A percentile compares a stretch with the other conserved stretches of the same genome.
Conservation (phyloP, 805 yeast genomes). For the Yamadazyma tumulicola region DNA sequence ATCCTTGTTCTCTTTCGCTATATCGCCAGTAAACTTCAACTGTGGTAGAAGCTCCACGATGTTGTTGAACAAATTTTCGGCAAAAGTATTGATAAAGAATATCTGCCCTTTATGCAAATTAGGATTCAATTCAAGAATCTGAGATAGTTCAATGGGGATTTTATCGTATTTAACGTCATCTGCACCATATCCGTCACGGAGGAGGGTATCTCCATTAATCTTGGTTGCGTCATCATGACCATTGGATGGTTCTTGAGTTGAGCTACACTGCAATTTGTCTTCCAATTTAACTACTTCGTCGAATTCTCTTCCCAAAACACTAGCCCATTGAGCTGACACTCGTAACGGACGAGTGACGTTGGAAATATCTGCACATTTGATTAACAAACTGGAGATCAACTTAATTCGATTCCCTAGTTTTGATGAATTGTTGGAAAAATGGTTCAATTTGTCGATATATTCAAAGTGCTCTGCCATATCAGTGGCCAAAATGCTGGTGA, state of each 20-base stretch:
- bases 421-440: constrained; percentile 14
- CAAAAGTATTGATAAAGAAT: constrained; percentile 80
- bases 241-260: no score
- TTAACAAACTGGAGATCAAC: constrained; percentile 62
- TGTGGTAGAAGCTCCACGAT: constrained; percentile 61
- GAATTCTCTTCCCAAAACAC: constrained; percentile 73
- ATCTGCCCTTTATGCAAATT: constrained; percentile 67
- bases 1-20: constrained; percentile 49
- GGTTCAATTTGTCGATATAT: constrained; percentile 55
- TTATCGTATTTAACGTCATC: constrained; percentile 21
- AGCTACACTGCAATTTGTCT: constrained; percentile 11
- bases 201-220: background rate
- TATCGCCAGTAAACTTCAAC: constrained; percentile 51
- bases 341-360: constrained; percentile 81
- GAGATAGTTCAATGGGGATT: constrained; percentile 38
- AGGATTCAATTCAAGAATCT: constrained; percentile 46
- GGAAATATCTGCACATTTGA: constrained; percentile 94
- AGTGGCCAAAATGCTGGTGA: constrained; percentile 49
- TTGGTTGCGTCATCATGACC: constrained; percentile 3
- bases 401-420: constrained; percentile 19
- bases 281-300: constrained; percentile 60
- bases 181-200: background rate
- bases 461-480: constrained; percentile 90
- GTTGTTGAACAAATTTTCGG: constrained; percentile 67
- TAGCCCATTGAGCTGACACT: constrained; percentile 84